Evolutionary conservation across 1,284 basidiomycete genomes (phyloP).

Genomic region (Malassezia nana): DNA sequence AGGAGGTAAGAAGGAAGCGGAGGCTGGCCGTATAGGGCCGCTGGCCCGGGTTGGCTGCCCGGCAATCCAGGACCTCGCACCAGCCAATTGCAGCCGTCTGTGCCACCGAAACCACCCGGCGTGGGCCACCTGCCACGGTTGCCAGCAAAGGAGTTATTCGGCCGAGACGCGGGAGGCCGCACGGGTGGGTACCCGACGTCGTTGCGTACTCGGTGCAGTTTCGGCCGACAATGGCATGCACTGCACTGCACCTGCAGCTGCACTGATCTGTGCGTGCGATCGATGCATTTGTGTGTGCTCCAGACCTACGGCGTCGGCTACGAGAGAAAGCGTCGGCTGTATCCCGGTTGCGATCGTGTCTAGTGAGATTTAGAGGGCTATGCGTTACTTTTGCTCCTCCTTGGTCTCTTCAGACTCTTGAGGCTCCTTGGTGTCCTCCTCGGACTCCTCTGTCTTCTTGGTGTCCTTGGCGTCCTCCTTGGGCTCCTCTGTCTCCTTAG

Average conservation of each 20-base stretch:
- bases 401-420: background rate
- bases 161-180: slow-evolving; percentile 6
- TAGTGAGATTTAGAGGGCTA: too few relatives aligned
- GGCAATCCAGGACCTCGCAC: slow-evolving; percentile 5
- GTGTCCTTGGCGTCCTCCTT: background rate
- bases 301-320: too few relatives aligned
- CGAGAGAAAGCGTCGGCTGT: background rate
- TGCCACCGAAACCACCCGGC: slow-evolving; percentile 19
- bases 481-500: background rate
- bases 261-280: background rate
- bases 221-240: background rate
- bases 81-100: slow-evolving; percentile 18
- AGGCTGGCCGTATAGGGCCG: background rate
- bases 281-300: background rate
- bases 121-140: background rate
- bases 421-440: background rate
- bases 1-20: slow-evolving; percentile 16
- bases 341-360: too few relatives aligned
- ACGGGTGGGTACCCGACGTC: background rate
- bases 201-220: background rate
- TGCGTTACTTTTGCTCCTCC: background rate
- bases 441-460: background rate
- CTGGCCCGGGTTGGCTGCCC: slow-evolving; percentile 19
- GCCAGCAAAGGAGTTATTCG: slow-evolving; percentile 17
- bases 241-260: background rate